Base-by-base conservation (phyloP, 352 stramenopile genomes). In the Pythium rishiriense region DNA sequence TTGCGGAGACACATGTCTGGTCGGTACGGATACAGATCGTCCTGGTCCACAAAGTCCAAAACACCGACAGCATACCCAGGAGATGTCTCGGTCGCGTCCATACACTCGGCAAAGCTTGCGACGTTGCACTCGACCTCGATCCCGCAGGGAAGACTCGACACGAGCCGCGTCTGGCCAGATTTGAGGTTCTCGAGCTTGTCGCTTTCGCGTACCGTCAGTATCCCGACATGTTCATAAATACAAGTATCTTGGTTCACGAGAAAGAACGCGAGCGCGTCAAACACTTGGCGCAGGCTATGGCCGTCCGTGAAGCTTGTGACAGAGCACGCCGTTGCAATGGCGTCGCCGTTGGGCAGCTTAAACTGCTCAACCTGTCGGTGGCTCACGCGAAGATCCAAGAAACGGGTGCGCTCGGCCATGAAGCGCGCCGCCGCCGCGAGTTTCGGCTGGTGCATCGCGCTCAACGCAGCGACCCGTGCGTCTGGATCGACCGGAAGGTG, bases 121-220 rank as follows among this genome's bases (percentile, higher is more conserved):
- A 60, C 70, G 58, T 83, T 83, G 45, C 78, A 70, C 68, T 87
- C 78, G 50, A 85, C 72, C 11, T 55, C 54, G 24, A 77, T 33
- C 0, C 65, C 55, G 1, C 15, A 17, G 6, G 45, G 45, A 12
- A 28, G 6, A 3, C 42, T 45, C 24, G 25, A 22, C 14, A 62
- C 19, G 42, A 54, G 22, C 8, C 55, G 41, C 4, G 4, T 31
- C 21, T 62, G 55, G 1, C 26, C 19, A 21, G 46, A 39, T 11
- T 26, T 29, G n/a, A 43, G 43, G 2, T 3, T 25, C 7, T 63
- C 56, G 12, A 42, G 12, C 5, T 60, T 41, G 21, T 66, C 59
- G 22, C 29, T 48, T 39, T 66, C 59, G 0, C 59, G 59, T 7
- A 60, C 37, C 6, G 59, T 61, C 11, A 66, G 14, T 17, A 53